Conservation (phyloP, 1,284 basidiomycete genomes). For the Ceratobasidium theobromae region DNA sequence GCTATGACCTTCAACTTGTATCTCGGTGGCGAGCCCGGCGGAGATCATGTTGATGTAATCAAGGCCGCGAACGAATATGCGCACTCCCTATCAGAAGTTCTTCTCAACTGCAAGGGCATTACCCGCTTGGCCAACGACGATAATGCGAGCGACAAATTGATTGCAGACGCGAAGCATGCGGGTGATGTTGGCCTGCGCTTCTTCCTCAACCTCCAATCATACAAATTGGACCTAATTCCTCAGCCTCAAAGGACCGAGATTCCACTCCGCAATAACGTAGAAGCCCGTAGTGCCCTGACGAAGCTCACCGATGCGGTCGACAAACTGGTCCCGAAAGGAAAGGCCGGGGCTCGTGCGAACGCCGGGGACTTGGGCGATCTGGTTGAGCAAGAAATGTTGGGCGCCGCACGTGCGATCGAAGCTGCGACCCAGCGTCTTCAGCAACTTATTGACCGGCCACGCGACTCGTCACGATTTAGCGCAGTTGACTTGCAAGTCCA, state of each 20-base stretch:
- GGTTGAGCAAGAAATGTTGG: conserved; percentile 95
- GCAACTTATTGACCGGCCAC: conserved; percentile 85
- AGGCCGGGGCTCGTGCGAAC: conserved; percentile 73
- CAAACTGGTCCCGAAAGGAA: conserved; percentile 82
- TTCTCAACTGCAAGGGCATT: conserved; percentile 93
- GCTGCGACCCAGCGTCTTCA: conserved; percentile 88
- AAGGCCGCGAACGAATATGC: conserved; percentile 96
- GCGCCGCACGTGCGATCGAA: conserved; percentile 92
- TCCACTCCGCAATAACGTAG: conserved; percentile 86
- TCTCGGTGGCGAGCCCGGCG: conserved; percentile 84
- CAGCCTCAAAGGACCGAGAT: conserved; percentile 80
- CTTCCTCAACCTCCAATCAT: conserved; percentile 96
- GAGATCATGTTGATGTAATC: conserved; percentile 97
- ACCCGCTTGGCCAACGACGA: conserved; percentile 90
- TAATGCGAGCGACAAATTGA: conserved; percentile 87
- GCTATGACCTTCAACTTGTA: conserved; percentile 93
- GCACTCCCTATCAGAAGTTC: conserved; percentile 87
- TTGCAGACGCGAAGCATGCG: conserved; percentile 79
- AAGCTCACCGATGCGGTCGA: conserved; percentile 90
- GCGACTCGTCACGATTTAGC: conserved; percentile 79
- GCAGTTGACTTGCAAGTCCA: conserved; percentile 95
- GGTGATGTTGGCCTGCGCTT: conserved; percentile 89
- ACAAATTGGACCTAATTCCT: conserved; percentile 79
- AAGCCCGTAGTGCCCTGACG: conserved; percentile 76
- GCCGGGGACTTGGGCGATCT: conserved; percentile 93